Evolutionary conservation across 1,284 basidiomycete species (phyloP).

Genomic region (Irpex sp.): DNA sequence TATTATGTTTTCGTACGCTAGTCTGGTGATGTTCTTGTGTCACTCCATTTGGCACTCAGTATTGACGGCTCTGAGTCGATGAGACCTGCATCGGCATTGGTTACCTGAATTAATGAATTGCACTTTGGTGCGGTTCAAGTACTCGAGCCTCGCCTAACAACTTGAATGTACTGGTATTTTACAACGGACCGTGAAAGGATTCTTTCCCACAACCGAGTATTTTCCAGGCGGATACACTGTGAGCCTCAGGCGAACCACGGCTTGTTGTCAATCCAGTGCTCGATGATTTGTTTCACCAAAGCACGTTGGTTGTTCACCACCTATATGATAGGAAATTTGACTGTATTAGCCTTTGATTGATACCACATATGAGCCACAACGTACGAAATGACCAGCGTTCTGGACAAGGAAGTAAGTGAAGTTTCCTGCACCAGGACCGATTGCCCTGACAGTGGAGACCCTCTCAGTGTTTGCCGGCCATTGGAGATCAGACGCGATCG

Average conservation of each 20-base stretch:
- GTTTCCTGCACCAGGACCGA: slow-evolving; percentile 3
- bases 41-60: too few species aligned
- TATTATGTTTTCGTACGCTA: background rate
- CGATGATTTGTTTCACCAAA: background rate
- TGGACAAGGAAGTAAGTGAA: slow-evolving; percentile 6
- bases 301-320: background rate
- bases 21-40: too few species aligned
- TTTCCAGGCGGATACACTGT: too few species aligned
- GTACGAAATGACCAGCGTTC: slow-evolving; percentile 7
- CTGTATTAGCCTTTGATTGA: too few species aligned
- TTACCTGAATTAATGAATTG: too few species aligned
- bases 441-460: slow-evolving; percentile 1
- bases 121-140: too few species aligned
- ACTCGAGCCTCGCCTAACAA: too few species aligned
- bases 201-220: too few species aligned
- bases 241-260: background rate
- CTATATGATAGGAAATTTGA: background rate
- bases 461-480: background rate
- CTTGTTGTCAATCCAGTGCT: background rate
- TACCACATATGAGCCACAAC: background rate
- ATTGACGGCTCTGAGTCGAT: too few species aligned
- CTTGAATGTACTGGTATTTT: too few species aligned
- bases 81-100: too few species aligned
- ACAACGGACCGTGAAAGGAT: too few species aligned
- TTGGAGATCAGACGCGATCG: background rate